Base-by-base conservation (phyloP, 805 yeast species). In the Tanozyma kutaoensis region DNA sequence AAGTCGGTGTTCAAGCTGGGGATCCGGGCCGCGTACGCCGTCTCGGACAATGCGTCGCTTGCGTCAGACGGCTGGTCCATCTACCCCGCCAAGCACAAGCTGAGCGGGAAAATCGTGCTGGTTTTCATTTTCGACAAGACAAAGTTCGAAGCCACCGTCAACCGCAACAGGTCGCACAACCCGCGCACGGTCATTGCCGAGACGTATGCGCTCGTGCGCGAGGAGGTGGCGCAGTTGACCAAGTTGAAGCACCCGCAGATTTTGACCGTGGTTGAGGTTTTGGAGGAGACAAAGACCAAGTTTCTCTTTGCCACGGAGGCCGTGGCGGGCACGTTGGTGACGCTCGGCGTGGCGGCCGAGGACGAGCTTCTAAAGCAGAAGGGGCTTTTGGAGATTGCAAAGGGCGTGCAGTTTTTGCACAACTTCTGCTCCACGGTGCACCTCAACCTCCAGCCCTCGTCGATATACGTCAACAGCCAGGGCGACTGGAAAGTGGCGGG, bases 401-500 rank as follows among this genome's bases (percentile, higher is more conserved):
- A 76, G 32, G 95, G 84, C 0, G 50, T 91, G 24, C 76, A 77
- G 36, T 91, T 91, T 43, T 63, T 91, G 24, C 96, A 91, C 46
- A 69, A 71, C 29, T 69, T 71, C 33, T 79, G 93, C 13, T 66
- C 74, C 15, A 66, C 72, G 15, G 76, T 80, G 5, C 95, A 88
- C 52, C 48, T 80, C 36, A 80, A 84, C 37, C 38, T 91, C 19
- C 74, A 74, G 36, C 98, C 98, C 1, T 56, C 67, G 7, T 69
- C 93, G 0, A 62, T 91, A 2, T 68, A 78, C 30, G 67, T 88
- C 12, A 86, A 79, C 38, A 77, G 72, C 22, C 78, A 74, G 37
- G 86, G 93, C 4, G 97, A 91, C 52, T 91, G 98, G 97, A 91
- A 88, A 48, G 47, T 91, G 2, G 67, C 79, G 5, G 96, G 96